Evolutionary conservation across 2,329 filamentous ascomycete species (phyloP), one percentile per base, ranked within the genome.

Genomic region (Pseudophaeomoniella oleicola): DNA sequence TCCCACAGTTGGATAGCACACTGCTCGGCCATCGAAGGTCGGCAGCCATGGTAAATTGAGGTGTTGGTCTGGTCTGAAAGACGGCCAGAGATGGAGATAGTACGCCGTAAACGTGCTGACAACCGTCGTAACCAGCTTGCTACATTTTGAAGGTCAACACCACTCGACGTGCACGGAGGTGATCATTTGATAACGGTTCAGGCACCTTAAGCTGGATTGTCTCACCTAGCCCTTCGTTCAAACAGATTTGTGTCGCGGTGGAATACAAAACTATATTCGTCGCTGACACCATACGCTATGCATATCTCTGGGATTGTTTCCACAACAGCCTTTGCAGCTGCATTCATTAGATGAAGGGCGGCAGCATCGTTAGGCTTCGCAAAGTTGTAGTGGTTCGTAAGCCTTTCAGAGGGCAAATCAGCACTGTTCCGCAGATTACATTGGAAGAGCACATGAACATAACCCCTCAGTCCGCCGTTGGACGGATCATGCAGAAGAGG

Each of bases 261-360:
- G 44, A 94, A 85, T 30, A 94, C 77, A 49, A 94, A 94, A 56
- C 84, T 90, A 57, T 81, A 96, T 56, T 98, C 90, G 53, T 98
- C 90, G 56, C 86, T 94, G 46, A 94, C 77, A 1, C 90, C 90
- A 49, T 96, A 98, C 0, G 81, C 87, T 42, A 96, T 72, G 4
- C 78, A 75, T 44, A 94, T 75, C 50, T 96, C 88, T 3, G 85
- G 77, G 16, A 96, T 62, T 35, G 92, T 82, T 43, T 72, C 72
- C 61, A 94, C 75, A 33, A 94, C 84, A 4, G 80, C 79, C 41
- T 75, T 72, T n/a, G 90, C 90, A 2, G 86, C 86, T 1, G 76
- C 75, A 51, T 98, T 98, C 88, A 98, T 96, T 46, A 98, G 75
- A 56, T 92, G 75, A 10, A 96, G 63, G 0, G 87, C 90, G 44